Base-by-base conservation (phyloP, 495 filamentous ascomycete genomes). In the Filosporella fistucella region DNA sequence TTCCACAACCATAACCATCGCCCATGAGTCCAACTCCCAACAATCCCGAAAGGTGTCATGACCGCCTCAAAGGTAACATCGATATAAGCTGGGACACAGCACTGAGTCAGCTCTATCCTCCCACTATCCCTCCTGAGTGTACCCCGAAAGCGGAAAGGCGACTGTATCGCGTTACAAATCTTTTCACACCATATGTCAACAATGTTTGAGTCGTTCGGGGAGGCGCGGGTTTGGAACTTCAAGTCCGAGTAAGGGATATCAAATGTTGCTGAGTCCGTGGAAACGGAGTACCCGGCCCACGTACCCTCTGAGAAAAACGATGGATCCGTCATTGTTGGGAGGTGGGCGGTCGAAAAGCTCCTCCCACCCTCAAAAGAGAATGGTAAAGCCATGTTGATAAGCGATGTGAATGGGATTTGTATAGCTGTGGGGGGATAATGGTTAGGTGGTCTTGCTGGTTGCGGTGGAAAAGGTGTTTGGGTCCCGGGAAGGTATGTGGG, bases 301-400 rank as follows among this genome's bases (percentile, higher is more conserved):
- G 38, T 41, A 8, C 38, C 38, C 11, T 23, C 20, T 8, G 13
- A 18, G 38, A 41, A 8, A 23, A 41, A 41, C 38, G 38, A 41
- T 41, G 38, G 38, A 21, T 18, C 16, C 21, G 38, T 41, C 38
- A 41, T 41, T 18, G 14, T 20, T 41, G 38, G 38, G 38, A 41
- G 38, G 38, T 41, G 38, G 38, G 14, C 13, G 14, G 13, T 41
- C 38, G 14, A 9, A 20, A 41, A 41, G 13, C 20, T 11, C 20
- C 25, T 23, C 13, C 14, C 25, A 16, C n/a, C 21, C 13, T 44
- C 18, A 4, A 16, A 23, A 30, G 41, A 44, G 10, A 29, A 30
- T 32, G 41, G 41, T 44, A 30, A 14, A 44, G 41, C n/a, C 25
- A 44, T 29, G n/a, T 28, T 32, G 10, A 44, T 28, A 23, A 44